These are phyloP conservation scores for Metschnikowia kunwiensis DNA, from an alignment of 805 yeast genomes.

Conservation along the genomic window DNA sequence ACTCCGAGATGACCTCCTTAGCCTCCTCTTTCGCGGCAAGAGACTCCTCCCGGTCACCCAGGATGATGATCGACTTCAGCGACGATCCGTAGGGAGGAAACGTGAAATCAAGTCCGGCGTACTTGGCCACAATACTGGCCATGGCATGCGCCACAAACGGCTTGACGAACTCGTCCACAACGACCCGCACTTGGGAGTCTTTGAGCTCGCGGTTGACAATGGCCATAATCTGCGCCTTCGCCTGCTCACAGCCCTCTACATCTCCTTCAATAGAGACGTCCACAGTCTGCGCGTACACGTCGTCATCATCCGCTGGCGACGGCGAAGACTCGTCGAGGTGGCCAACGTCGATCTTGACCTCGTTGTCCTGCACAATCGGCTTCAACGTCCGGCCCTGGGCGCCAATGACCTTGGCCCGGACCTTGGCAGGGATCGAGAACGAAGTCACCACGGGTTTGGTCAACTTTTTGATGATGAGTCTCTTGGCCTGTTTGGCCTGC, in stretches of 20 bases:
- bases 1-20: conserved; percentile 40
- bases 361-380: conserved; percentile 69
- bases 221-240: conserved; percentile 63
- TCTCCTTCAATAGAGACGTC: conserved; percentile 76
- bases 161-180: conserved; percentile 41
- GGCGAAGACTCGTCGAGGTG: conserved; percentile 23
- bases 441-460: conserved; percentile 66
- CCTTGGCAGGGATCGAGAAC: conserved; percentile 69
- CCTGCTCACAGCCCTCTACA: conserved; percentile 73
- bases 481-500: conserved; percentile 65
- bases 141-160: conserved; percentile 27
- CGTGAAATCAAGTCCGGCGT: conserved; percentile 29
- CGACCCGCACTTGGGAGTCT: conserved; percentile 47
- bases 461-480: conserved; percentile 70
- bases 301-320: conserved; percentile 41
- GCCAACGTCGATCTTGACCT: conserved; percentile 70
- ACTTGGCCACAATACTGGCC: conserved; percentile 20
- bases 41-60: conserved; percentile 72
- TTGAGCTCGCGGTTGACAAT: conserved; percentile 77
- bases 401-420: conserved; percentile 81
- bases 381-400: conserved; percentile 78
- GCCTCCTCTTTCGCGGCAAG: conserved; percentile 53
- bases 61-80: conserved; percentile 42
- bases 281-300: conserved; percentile 56
- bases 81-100: conserved; percentile 39